These are phyloP conservation scores for Ceriops decandra DNA, from an alignment of 345 rosid genomes.

Conservation along the genomic window DNA sequence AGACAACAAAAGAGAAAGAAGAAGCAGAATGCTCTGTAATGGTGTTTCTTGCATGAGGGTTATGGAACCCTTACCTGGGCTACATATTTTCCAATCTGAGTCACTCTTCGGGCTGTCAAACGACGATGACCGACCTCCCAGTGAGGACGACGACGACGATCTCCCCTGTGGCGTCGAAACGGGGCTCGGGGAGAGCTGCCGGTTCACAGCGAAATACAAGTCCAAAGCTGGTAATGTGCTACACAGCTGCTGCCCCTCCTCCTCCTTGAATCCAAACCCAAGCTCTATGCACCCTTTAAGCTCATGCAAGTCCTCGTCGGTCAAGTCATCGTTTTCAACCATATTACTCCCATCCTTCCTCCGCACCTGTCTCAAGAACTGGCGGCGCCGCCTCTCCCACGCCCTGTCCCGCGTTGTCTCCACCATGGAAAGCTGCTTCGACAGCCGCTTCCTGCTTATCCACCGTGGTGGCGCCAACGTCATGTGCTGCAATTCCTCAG, in stretches of 20 bases:
- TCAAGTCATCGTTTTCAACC: constrained; percentile 42
- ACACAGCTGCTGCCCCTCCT: constrained; percentile 62
- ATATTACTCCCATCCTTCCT: constrained; percentile 19
- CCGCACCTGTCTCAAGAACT: constrained; percentile 52
- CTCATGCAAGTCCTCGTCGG: constrained; percentile 78
- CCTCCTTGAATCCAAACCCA: constrained; percentile 90
- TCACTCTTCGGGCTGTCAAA: constrained; percentile 63
- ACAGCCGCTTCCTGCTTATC: constrained; percentile 45
- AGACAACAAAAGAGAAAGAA: too few species aligned
- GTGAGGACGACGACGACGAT: constrained; percentile 32
- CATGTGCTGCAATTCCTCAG: constrained; percentile 43
- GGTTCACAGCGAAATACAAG: constrained; percentile 83
- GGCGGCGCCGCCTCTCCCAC: constrained; percentile 82
- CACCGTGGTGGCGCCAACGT: constrained; percentile 36
- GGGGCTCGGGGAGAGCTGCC: constrained; percentile 69
- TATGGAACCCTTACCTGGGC: constrained; percentile 46
- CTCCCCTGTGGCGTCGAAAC: constrained; percentile 60
- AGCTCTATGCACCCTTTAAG: constrained; percentile 92
- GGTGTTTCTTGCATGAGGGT: too few species aligned
- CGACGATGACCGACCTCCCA: constrained; percentile 55
- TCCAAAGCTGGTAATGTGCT: constrained; percentile 85
- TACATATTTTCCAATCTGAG: constrained; percentile 67
- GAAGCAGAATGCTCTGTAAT: too few species aligned
- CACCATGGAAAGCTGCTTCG: constrained; percentile 77
- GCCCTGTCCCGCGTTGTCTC: constrained; percentile 71